A percentile compares a stretch with the other conserved stretches of the same genome.
phyloP scores from a whole-genome alignment of 2,329 filamentous ascomycete genomes.

The Pyrenophora seminiperda region DNA sequence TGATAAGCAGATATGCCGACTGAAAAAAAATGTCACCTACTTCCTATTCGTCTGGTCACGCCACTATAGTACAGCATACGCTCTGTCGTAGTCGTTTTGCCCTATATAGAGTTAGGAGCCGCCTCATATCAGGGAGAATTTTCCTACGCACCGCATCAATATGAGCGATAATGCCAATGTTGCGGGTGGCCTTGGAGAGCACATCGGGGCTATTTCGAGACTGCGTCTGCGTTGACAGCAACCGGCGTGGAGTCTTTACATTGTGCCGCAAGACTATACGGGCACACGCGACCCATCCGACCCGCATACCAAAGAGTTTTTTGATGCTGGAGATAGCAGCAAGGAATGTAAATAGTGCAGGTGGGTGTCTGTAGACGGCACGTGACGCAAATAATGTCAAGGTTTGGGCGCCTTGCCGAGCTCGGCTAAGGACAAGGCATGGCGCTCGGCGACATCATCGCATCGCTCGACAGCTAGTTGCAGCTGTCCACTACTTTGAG shows the following conservation, averaged over 20 bases:
- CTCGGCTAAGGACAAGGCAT: conserved; percentile 25
- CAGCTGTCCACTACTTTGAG: conserved; percentile 30
- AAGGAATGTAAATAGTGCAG: no score
- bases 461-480: conserved; percentile 25
- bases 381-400: conserved; percentile 32
- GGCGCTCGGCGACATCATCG: conserved; percentile 24
- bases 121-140: background rate
- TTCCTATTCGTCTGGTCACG: conserved; percentile 81
- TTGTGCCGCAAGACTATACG: conserved; percentile 41
- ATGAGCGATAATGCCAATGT: conserved; percentile 98
- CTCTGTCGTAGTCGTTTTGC: conserved; percentile 98
- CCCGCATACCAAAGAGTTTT: conserved; percentile 40
- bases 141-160: conserved; percentile 78
- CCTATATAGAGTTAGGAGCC: conserved; percentile 51
- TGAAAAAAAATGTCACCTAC: conserved; percentile 43
- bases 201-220: conserved; percentile 26
- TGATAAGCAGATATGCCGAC: background rate
- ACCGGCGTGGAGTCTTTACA: conserved; percentile 37
- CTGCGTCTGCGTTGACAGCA: conserved; percentile 36
- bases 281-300: conserved; percentile 43
- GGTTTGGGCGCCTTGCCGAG: conserved; percentile 35
- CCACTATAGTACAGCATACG: conserved; percentile 98
- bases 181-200: conserved; percentile 76
- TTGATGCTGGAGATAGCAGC: conserved; percentile 5
- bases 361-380: conserved; percentile 19